phyloP scores from a whole-genome alignment of 352 stramenopile species.

The Pythium grandisporangium region DNA sequence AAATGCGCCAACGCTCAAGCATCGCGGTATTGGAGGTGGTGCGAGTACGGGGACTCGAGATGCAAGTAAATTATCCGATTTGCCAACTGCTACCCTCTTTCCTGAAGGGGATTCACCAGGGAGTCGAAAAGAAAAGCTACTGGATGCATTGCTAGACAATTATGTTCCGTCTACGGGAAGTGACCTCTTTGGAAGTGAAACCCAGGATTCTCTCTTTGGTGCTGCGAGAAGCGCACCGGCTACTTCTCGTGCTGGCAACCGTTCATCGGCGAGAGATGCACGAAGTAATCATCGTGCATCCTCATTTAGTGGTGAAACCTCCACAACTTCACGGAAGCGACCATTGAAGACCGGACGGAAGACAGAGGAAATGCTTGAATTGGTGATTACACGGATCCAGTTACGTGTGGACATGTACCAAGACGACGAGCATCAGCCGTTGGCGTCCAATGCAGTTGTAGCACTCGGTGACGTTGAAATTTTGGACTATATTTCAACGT shows the following conservation, averaged over 20 bases:
- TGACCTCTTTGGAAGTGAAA: conserved; percentile 37
- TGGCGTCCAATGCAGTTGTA: conserved; percentile 68
- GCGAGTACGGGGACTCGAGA: conserved; percentile 1
- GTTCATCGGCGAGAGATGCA: conserved; percentile 23
- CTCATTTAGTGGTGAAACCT: conserved; percentile 7
- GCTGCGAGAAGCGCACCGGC: no score
- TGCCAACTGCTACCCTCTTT: no score
- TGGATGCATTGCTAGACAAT: conserved; percentile 74
- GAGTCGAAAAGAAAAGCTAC: conserved; percentile 55
- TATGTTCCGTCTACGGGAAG: conserved; percentile 61
- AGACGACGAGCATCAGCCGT: conserved; percentile 54
- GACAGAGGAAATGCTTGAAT: conserved; percentile 85
- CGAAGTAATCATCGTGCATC: no score
- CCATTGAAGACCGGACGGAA: conserved; percentile 73
- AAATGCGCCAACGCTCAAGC: conserved; percentile 18
- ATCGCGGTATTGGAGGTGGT: neutral
- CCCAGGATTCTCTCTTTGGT: no score
- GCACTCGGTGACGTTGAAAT: conserved; percentile 77
- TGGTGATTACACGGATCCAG: conserved; percentile 73
- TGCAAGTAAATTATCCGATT: no score
- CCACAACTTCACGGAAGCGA: conserved; percentile 22
- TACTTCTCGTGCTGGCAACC: conserved; percentile 22
- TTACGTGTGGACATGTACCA: conserved; percentile 81
- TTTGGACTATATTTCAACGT: conserved; percentile 86
- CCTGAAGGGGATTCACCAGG: no score